Percentiles rank a stretch among this genome's conserved stretches.
phyloP scores from a whole-genome alignment of 1,139 yeast genomes.

The Yarrowia galli region DNA sequence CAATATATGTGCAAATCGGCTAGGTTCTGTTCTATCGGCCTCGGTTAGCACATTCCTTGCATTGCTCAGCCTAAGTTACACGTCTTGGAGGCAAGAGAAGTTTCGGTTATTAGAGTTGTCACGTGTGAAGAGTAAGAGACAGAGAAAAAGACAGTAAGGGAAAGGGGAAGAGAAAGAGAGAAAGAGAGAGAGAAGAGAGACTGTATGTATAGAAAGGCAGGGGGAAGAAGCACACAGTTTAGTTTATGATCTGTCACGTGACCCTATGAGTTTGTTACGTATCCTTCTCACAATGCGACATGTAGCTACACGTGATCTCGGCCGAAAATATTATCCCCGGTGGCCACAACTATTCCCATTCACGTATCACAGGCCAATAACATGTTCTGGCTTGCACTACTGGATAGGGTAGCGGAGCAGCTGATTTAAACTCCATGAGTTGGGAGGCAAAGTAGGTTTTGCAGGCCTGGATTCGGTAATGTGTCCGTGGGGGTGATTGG shows the following conservation, averaged over 20 bases:
- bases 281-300: too few relatives aligned
- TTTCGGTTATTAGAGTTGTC: conserved; percentile 21
- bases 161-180: background rate
- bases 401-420: conserved; percentile 36
- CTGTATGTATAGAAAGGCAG: background rate
- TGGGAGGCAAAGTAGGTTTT: conserved; percentile 27
- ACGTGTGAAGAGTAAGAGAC: background rate
- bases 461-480: conserved; percentile 27
- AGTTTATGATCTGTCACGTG: conserved; percentile 6
- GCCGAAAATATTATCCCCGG: too few relatives aligned
- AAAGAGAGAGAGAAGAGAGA: background rate
- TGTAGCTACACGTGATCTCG: too few relatives aligned
- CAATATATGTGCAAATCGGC: background rate
- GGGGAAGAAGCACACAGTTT: background rate
- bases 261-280: background rate
- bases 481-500: background rate
- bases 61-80: background rate
- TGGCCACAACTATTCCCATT: background rate
- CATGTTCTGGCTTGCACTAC: conserved; percentile 17
- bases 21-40: background rate
- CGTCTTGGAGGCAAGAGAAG: conserved; percentile 32
- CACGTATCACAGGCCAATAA: background rate
- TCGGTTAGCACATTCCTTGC: conserved; percentile 5
- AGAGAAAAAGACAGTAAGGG: background rate
- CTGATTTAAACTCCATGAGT: conserved; percentile 4